Conservation (phyloP, 2,329 filamentous ascomycete genomes). For the Apiospora marii region DNA sequence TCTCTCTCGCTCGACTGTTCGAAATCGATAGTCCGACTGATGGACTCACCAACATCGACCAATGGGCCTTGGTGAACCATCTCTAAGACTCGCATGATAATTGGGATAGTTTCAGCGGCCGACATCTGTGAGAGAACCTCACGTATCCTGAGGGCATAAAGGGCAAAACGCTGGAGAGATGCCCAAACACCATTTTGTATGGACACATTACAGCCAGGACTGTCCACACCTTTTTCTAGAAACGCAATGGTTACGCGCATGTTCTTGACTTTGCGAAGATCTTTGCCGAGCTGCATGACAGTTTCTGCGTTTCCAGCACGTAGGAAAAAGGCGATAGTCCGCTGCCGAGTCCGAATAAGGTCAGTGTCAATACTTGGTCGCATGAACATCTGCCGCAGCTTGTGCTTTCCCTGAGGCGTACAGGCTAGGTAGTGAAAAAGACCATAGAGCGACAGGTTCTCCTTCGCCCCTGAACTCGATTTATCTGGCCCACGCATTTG, state of each 20-base stretch:
- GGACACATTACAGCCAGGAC: slow-evolving; percentile 54
- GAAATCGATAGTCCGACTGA: slow-evolving; percentile 82
- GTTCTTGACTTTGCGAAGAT: slow-evolving; percentile 77
- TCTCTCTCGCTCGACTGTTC: slow-evolving; percentile 75
- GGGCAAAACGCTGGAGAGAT: slow-evolving; percentile 75
- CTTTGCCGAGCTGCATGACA: slow-evolving; percentile 63
- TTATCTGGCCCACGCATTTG: slow-evolving; percentile 76
- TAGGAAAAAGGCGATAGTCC: slow-evolving; percentile 72
- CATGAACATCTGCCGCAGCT: slow-evolving; percentile 82
- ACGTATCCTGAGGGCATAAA: slow-evolving; percentile 73
- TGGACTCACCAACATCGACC: slow-evolving; percentile 71
- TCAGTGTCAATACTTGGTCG: slow-evolving; percentile 75
- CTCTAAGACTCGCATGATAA: slow-evolving; percentile 66
- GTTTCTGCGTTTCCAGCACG: slow-evolving; percentile 70
- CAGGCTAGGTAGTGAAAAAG: slow-evolving; percentile 78
- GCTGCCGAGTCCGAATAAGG: slow-evolving; percentile 75
- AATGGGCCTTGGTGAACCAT: slow-evolving; percentile 67
- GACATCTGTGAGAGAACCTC: slow-evolving; percentile 67
- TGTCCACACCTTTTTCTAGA: slow-evolving; percentile 79
- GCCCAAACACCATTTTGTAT: slow-evolving; percentile 76
- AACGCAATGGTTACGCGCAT: slow-evolving; percentile 73
- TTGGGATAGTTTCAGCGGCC: slow-evolving; percentile 58
- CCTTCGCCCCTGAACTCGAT: slow-evolving; percentile 71
- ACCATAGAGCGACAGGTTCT: slow-evolving; percentile 84
- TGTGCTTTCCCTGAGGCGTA: slow-evolving; percentile 79